phyloP scores from a whole-genome alignment of 345 rosid species.

The Crucihimalaya himalaica region DNA sequence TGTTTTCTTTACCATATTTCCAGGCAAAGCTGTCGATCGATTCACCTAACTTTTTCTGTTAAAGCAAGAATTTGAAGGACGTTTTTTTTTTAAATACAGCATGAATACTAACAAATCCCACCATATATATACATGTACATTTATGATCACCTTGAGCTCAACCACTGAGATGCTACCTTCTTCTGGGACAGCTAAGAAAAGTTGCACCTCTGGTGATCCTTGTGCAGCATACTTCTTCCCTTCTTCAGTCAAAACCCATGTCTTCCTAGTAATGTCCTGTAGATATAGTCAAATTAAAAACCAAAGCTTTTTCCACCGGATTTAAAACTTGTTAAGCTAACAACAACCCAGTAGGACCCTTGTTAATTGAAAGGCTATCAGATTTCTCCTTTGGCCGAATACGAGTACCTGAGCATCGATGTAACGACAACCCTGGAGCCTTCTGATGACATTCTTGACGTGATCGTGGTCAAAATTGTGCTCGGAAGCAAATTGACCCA shows the following conservation, averaged over 20 bases:
- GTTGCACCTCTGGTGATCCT: slow-evolving; percentile 83
- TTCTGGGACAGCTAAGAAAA: slow-evolving; percentile 54
- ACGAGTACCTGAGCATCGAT: too few species aligned
- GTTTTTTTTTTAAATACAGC: neutral
- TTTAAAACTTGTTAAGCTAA: too few species aligned
- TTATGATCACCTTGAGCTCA: neutral
- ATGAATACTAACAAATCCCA: neutral
- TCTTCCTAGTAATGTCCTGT: slow-evolving; percentile 62
- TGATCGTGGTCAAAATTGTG: too few species aligned
- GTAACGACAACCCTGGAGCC: too few species aligned
- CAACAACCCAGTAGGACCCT: too few species aligned
- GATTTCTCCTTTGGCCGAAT: too few species aligned
- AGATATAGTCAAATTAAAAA: neutral
- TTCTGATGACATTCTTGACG: too few species aligned
- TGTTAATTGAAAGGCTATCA: too few species aligned
- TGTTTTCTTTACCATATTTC: neutral
- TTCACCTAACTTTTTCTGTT: neutral
- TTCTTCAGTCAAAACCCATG: slow-evolving; percentile 57
- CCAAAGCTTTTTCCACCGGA: too few species aligned
- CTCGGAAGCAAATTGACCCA: too few species aligned
- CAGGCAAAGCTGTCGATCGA: neutral
- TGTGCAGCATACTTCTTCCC: slow-evolving; percentile 67
- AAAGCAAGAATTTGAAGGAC: neutral
- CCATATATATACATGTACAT: neutral
- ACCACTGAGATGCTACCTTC: neutral